These are phyloP conservation scores for Buddleja alternifolia DNA, from an alignment of 257 asterid genomes.

Conservation along the genomic window DNA sequence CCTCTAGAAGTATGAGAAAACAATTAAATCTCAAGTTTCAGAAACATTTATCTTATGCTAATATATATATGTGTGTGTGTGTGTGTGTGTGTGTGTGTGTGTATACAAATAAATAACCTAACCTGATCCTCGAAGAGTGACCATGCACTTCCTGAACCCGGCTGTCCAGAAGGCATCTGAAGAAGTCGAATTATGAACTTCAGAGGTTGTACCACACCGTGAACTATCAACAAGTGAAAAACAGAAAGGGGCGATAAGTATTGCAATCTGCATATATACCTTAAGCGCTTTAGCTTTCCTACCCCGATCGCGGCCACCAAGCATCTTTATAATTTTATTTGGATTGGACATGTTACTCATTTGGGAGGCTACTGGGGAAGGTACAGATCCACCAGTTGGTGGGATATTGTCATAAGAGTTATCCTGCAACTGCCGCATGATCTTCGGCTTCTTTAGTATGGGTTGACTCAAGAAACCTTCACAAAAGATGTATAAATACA, in stretches of 20 bases:
- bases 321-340: slow-evolving; percentile 69
- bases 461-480: slow-evolving; percentile 85
- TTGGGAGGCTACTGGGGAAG: slow-evolving; percentile 92
- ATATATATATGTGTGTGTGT: slow-evolving; percentile 21
- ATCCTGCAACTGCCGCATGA: slow-evolving; percentile 69
- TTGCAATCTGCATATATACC: slow-evolving; percentile 50
- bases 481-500: slow-evolving; percentile 32
- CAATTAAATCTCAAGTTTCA: slow-evolving; percentile 23
- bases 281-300: slow-evolving; percentile 75
- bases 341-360: slow-evolving; percentile 83
- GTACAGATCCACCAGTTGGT: slow-evolving; percentile 65
- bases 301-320: slow-evolving; percentile 84
- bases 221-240: slow-evolving; percentile 19
- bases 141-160: slow-evolving; percentile 82
- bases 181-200: slow-evolving; percentile 38
- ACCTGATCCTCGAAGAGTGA: slow-evolving; percentile 95
- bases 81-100: slow-evolving; percentile 18
- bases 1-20: slow-evolving; percentile 20
- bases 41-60: slow-evolving; percentile 2
- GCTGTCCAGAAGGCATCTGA: slow-evolving; percentile 75
- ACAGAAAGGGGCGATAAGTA: slow-evolving; percentile 17
- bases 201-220: slow-evolving; percentile 19
- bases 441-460: slow-evolving; percentile 75
- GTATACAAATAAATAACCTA: slow-evolving; percentile 28
- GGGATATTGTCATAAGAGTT: slow-evolving; percentile 66